Evolutionary conservation across 1,139 yeast genomes (phyloP).

Genomic region (Magnusiomyces tetraspermus): DNA sequence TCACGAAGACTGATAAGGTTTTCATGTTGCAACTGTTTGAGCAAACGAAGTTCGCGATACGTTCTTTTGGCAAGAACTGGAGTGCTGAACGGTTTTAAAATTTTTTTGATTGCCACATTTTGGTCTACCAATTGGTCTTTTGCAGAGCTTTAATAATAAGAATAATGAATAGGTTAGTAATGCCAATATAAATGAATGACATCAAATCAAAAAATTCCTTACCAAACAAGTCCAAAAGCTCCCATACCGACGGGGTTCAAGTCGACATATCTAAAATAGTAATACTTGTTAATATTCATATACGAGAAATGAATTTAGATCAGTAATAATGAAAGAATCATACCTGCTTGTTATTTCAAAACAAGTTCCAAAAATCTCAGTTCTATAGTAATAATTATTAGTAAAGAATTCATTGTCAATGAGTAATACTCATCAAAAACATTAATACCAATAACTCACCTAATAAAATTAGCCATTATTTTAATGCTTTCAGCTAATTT

Average conservation of each 20-base stretch:
- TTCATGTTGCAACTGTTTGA: constrained; percentile 91
- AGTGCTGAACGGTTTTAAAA: constrained; percentile 94
- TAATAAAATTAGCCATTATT: too few relatives aligned
- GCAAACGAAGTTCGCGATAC: constrained; percentile 83
- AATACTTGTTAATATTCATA: neutral
- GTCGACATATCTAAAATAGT: constrained; percentile 59
- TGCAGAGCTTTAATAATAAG: constrained; percentile 48
- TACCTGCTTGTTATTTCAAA: constrained; percentile 68
- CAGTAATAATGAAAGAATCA: constrained; percentile 4
- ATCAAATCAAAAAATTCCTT: too few relatives aligned
- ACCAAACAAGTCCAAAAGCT: constrained; percentile 92
- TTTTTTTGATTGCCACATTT: constrained; percentile 93
- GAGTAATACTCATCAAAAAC: too few relatives aligned
- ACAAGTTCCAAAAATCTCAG: constrained; percentile 39
- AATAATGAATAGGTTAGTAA: neutral
- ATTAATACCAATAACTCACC: too few relatives aligned
- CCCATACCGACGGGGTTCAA: constrained; percentile 99
- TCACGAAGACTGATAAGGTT: constrained; percentile 89
- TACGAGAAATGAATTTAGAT: too few relatives aligned
- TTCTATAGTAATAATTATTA: too few relatives aligned
- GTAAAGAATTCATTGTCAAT: too few relatives aligned
- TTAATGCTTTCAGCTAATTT: too few relatives aligned
- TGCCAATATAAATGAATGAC: too few relatives aligned
- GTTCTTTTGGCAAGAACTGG: constrained; percentile 94
- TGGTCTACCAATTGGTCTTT: constrained; percentile 83